Evolutionary conservation across 2,329 filamentous ascomycete genomes (phyloP), one percentile per base, ranked within the genome.

Genomic region (Ophiostoma quercus): DNA sequence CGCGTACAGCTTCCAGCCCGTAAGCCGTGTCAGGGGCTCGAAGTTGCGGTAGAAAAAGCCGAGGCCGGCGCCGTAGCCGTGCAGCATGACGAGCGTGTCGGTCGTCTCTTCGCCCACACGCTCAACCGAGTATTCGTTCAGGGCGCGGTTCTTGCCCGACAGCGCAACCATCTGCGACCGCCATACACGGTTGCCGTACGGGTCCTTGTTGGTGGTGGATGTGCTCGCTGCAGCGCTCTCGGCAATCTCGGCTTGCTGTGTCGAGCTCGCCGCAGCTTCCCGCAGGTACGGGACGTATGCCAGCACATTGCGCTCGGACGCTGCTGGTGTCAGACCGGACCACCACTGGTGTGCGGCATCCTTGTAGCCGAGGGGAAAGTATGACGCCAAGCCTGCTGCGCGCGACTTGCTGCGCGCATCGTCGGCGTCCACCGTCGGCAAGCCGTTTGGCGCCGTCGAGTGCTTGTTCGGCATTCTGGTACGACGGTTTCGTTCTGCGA

Each of bases 41-140:
- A 96, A 97, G 78, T 99, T 99, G 81, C 95, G 94, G 84, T 97
- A 99, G 84, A 96, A 99, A 80, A 99, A 98, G 29, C 94, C 95
- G 0, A 99, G 84, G 0, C 95, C 95, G 1, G 95, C 95, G 66
- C 95, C 95, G 79, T 99, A 99, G 72, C 95, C 95, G 77, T 99
- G 95, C 4, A 99, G 82, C 87, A 99, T 96, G 63, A 99, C 94
- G 19, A 99, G 83, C 62, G 92, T 95, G 76, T 98, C 90, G 66
- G 96, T 90, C 0, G 88, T 86, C 4, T 89, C 80, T 77, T 97
- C 94, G 47, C 88, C 92, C 0, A 92, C 81, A 67, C 94, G 85
- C 80, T 97, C 92, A 1, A 99, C 87, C 0, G 91, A 93, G 78
- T 97, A 95, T 77, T 99, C 95, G 77, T 99, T 98, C 72, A 99